Conservation (phyloP, 2,329 filamentous ascomycete genomes). For the Fusarium tricinctum region DNA sequence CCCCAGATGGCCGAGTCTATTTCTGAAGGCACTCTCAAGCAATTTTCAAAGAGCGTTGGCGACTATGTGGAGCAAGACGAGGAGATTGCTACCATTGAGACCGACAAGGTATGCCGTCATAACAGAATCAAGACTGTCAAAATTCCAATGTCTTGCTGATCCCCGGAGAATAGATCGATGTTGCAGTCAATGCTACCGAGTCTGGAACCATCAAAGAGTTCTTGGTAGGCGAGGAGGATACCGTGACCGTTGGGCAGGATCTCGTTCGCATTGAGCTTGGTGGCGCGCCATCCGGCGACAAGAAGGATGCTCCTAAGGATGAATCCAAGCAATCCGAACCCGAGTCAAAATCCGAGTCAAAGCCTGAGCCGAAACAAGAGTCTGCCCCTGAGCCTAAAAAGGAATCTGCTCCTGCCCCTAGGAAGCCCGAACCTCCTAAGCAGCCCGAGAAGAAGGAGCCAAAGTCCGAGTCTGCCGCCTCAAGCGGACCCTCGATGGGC, state of each 20-base stretch:
- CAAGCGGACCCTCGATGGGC: slow-evolving; percentile 65
- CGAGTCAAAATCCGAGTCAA: slow-evolving; percentile 55
- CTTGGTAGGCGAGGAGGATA: slow-evolving; percentile 93
- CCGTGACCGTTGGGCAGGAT: slow-evolving; percentile 93
- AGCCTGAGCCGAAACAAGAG: slow-evolving; percentile 53
- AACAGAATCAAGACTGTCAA: neutral
- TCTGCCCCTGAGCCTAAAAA: slow-evolving; percentile 54
- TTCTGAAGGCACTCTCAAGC: slow-evolving; percentile 95
- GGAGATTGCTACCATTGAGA: slow-evolving; percentile 98
- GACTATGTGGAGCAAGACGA: slow-evolving; percentile 96
- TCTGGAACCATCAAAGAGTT: slow-evolving; percentile 93
- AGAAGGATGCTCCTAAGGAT: slow-evolving; percentile 54
- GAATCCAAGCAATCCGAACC: slow-evolving; percentile 50
- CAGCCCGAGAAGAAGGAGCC: slow-evolving; percentile 49
- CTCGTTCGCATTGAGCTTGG: slow-evolving; percentile 88
- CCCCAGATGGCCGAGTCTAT: slow-evolving; percentile 99
- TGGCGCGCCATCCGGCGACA: slow-evolving; percentile 61
- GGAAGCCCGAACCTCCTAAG: slow-evolving; percentile 44
- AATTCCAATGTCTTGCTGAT: slow-evolving; percentile 19
- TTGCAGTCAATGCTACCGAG: slow-evolving; percentile 93
- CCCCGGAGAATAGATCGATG: slow-evolving; percentile 79
- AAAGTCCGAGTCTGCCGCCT: slow-evolving; percentile 40
- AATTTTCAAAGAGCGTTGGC: slow-evolving; percentile 92
- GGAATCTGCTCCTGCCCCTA: slow-evolving; percentile 47
- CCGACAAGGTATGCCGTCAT: slow-evolving; percentile 81